These are phyloP conservation scores for Cochlearia excelsa DNA, from an alignment of 345 rosid species.

Conservation along the genomic window DNA sequence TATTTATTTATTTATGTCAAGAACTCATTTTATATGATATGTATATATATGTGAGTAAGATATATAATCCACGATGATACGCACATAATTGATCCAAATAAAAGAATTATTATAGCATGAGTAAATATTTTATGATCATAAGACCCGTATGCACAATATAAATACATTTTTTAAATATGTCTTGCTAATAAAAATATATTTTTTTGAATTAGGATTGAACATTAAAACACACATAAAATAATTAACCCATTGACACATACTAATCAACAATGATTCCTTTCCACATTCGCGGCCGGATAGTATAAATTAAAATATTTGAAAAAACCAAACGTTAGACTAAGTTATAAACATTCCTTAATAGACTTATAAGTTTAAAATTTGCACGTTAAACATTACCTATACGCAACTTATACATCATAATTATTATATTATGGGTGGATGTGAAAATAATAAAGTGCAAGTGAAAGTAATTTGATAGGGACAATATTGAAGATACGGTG, in stretches of 20 bases:
- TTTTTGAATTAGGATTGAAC: too few species aligned
- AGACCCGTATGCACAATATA: too few species aligned
- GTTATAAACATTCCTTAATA: not conserved
- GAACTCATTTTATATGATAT: too few species aligned
- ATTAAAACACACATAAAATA: not conserved
- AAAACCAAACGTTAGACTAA: not conserved
- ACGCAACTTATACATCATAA: slow-evolving; percentile 26
- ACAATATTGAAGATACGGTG: slow-evolving; percentile 28
- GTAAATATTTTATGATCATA: too few species aligned
- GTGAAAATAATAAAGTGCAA: slow-evolving; percentile 10
- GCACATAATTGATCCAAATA: too few species aligned
- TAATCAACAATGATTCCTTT: not conserved
- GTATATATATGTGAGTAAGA: too few species aligned
- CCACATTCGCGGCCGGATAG: not conserved
- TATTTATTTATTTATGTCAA: not conserved
- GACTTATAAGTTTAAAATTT: not conserved
- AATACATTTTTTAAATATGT: too few species aligned
- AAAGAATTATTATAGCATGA: too few species aligned
- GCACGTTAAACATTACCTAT: slow-evolving; percentile 31
- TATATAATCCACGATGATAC: too few species aligned
- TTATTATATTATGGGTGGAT: slow-evolving; percentile 3
- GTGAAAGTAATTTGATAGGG: slow-evolving; percentile 27
- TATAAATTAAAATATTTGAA: not conserved
- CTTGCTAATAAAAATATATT: too few species aligned
- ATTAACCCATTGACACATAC: slow-evolving; percentile 4